Conservation (phyloP, 257 asterid genomes). For the Jacaranda copaia region DNA sequence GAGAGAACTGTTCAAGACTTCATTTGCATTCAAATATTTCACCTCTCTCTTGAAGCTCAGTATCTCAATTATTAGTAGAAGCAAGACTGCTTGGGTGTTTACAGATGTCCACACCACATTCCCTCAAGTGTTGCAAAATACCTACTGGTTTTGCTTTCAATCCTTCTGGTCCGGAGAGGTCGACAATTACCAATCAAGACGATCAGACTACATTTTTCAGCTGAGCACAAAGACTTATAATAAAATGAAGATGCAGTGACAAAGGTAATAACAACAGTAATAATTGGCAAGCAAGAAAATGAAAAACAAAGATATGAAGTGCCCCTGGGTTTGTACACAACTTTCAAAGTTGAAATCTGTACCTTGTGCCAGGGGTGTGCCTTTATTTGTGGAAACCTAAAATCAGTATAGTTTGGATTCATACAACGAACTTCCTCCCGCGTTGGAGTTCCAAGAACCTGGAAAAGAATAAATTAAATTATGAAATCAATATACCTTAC, state of each 20-base stretch:
- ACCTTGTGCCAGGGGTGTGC: conserved; percentile 99
- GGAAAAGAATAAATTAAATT: conserved; percentile 31
- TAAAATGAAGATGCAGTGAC: neutral
- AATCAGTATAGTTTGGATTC: conserved; percentile 91
- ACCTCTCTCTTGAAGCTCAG: neutral
- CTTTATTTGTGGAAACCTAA: conserved; percentile 92
- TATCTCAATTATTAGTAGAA: neutral
- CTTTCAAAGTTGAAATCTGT: conserved; percentile 22
- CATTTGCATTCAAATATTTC: conserved; percentile 20
- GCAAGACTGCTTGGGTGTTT: neutral
- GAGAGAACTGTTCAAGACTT: neutral
- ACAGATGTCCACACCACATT: neutral
- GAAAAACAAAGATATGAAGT: neutral
- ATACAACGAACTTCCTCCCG: conserved; percentile 95
- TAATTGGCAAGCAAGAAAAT: neutral
- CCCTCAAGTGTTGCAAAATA: neutral
- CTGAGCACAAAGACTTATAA: neutral
- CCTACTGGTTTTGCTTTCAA: neutral
- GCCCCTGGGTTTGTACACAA: neutral
- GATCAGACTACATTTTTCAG: neutral
- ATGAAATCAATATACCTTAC: conserved; percentile 7
- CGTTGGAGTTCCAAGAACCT: conserved; percentile 99
- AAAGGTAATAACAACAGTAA: neutral
- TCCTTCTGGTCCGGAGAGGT: neutral
- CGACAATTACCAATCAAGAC: too few species aligned